These are phyloP conservation scores for Boletus bicolor DNA, from an alignment of 768 basidiomycete species.

Conservation along the genomic window DNA sequence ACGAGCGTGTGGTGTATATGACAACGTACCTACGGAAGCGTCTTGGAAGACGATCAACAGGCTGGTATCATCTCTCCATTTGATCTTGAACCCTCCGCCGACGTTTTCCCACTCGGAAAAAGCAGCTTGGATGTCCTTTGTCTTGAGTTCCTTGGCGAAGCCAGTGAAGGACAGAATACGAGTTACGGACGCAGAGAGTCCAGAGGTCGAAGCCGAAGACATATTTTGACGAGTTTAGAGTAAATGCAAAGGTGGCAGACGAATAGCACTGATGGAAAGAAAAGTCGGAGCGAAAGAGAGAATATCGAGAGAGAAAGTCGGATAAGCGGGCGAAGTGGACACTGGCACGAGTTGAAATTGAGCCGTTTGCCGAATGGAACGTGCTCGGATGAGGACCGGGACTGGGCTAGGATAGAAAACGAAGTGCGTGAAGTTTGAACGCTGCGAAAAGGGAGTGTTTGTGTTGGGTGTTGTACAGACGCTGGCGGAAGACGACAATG, in stretches of 20 bases:
- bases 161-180: slow-evolving; percentile 91
- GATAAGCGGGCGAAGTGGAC: slow-evolving; percentile 8
- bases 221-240: slow-evolving; percentile 35
- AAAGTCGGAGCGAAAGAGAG: slow-evolving; percentile 10
- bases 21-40: slow-evolving; percentile 75
- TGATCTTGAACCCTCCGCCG: slow-evolving; percentile 95
- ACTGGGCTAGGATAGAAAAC: not conserved
- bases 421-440: slow-evolving; percentile 8
- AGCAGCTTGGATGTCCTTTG: slow-evolving; percentile 89
- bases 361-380: slow-evolving; percentile 29
- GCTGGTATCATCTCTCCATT: slow-evolving; percentile 97
- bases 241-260: slow-evolving; percentile 1
- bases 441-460: slow-evolving; percentile 26
- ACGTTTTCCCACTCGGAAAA: slow-evolving; percentile 87
- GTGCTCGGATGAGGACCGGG: slow-evolving; percentile 16
- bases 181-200: slow-evolving; percentile 92
- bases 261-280: slow-evolving; percentile 1
- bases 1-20: slow-evolving; percentile 1
- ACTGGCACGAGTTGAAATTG: slow-evolving; percentile 10
- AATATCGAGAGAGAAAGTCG: slow-evolving; percentile 16
- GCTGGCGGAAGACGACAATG: slow-evolving; percentile 28
- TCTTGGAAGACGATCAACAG: slow-evolving; percentile 94
- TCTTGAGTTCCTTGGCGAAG: slow-evolving; percentile 95
- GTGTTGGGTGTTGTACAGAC: slow-evolving; percentile 29
- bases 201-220: slow-evolving; percentile 65